Evolutionary conservation across 2,329 filamentous ascomycete genomes (phyloP).

Genomic region (Alternaria incomplexa): DNA sequence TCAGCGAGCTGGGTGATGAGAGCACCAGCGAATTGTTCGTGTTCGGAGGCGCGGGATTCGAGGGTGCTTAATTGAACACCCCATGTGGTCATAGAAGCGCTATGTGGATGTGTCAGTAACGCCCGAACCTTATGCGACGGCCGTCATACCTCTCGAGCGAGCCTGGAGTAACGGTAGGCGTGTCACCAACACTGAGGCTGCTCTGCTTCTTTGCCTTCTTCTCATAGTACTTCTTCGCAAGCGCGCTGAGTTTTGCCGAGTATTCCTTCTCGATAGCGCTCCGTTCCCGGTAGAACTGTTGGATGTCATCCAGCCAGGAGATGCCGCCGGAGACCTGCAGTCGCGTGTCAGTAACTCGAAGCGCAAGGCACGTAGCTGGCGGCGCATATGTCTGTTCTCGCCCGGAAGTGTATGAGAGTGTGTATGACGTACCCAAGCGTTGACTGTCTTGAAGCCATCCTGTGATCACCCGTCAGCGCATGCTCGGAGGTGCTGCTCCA

Average conservation of each 20-base stretch:
- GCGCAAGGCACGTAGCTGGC: slow-evolving; percentile 5
- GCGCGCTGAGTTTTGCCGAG: slow-evolving; percentile 79
- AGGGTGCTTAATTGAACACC: slow-evolving; percentile 89
- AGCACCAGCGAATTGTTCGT: slow-evolving; percentile 82
- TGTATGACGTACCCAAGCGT: slow-evolving; percentile 71
- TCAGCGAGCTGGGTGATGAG: slow-evolving; percentile 83
- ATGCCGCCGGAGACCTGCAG: slow-evolving; percentile 78
- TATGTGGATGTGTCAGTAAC: slow-evolving; percentile 41
- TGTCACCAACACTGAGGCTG: slow-evolving; percentile 89
- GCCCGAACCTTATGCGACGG: neutral
- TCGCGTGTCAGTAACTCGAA: slow-evolving; percentile 29
- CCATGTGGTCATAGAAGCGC: slow-evolving; percentile 96
- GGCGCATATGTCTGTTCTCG: slow-evolving; percentile 8
- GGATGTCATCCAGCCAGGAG: slow-evolving; percentile 93
- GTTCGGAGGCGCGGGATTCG: slow-evolving; percentile 85
- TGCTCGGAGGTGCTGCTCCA: slow-evolving; percentile 20
- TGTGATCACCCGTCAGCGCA: slow-evolving; percentile 51
- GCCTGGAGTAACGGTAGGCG: slow-evolving; percentile 88
- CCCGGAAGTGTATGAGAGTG: neutral
- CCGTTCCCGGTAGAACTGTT: slow-evolving; percentile 95
- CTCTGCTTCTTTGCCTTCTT: slow-evolving; percentile 93
- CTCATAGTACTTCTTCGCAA: slow-evolving; percentile 97
- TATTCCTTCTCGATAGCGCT: slow-evolving; percentile 97
- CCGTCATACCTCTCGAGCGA: slow-evolving; percentile 79
- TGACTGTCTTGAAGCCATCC: slow-evolving; percentile 97